These are phyloP conservation scores for Medicago lupulina DNA, from an alignment of 306 rosid species.

Conservation along the genomic window DNA sequence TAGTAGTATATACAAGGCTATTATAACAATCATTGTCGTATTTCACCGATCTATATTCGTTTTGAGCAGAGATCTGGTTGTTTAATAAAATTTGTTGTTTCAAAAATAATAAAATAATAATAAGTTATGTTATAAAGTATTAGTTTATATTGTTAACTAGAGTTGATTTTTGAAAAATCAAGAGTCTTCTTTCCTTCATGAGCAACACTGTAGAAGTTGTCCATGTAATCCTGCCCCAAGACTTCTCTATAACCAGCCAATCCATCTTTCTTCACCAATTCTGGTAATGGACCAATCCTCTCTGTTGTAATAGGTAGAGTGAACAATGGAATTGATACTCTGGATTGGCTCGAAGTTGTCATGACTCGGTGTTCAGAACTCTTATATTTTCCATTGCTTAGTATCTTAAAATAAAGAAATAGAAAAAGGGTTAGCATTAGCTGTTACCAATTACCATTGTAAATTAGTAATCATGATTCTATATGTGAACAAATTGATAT, in stretches of 20 bases:
- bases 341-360: conserved; percentile 52
- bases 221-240: conserved; percentile 61
- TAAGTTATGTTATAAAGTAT: no score
- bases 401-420: conserved; percentile 41
- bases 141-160: no score
- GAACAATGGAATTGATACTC: conserved; percentile 68
- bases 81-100: no score
- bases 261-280: conserved; percentile 55
- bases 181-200: conserved; percentile 71
- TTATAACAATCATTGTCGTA: no score
- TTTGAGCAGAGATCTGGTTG: no score
- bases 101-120: no score
- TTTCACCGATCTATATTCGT: no score
- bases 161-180: conserved; percentile 49
- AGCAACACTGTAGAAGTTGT: conserved; percentile 58
- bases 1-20: no score
- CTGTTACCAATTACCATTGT: background rate
- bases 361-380: conserved; percentile 69
- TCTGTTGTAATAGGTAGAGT: conserved; percentile 41
- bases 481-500: no score
- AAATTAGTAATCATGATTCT: background rate
- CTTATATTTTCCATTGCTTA: conserved; percentile 73
- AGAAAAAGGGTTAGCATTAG: background rate
- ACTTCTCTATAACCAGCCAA: conserved; percentile 56
- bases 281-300: conserved; percentile 57